These are phyloP conservation scores for Lachancea thermotolerans DNA, from an alignment of 805 yeast species.

Conservation along the genomic window DNA sequence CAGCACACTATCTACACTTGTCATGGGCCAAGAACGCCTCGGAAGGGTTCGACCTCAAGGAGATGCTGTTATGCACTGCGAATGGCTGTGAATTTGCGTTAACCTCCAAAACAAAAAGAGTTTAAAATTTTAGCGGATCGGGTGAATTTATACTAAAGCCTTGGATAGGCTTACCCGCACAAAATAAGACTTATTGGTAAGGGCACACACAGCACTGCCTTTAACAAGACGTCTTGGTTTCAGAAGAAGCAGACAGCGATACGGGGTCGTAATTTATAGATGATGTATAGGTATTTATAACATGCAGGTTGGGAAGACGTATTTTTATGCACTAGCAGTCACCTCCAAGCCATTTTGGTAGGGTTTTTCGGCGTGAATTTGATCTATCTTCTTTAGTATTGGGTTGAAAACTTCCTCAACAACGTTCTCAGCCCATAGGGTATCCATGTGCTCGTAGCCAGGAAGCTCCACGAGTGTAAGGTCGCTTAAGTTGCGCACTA, in stretches of 20 bases:
- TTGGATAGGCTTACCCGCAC: slow-evolving; percentile 10
- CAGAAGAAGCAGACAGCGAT: no score
- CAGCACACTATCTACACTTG: slow-evolving; percentile 44
- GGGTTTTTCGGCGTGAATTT: slow-evolving; percentile 34
- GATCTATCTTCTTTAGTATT: slow-evolving; percentile 47
- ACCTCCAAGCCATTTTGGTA: no score
- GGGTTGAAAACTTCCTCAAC: slow-evolving; percentile 31
- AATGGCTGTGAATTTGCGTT: slow-evolving; percentile 66
- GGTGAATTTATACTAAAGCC: slow-evolving; percentile 1
- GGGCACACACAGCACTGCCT: slow-evolving; percentile 8
- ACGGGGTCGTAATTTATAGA: no score
- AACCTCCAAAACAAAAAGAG: slow-evolving; percentile 18
- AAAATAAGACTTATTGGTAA: background rate
- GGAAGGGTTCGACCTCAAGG: slow-evolving; percentile 62
- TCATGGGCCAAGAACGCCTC: slow-evolving; percentile 66
- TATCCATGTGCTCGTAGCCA: slow-evolving; percentile 71
- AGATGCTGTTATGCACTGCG: slow-evolving; percentile 53
- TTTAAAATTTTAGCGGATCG: background rate
- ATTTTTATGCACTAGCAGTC: no score
- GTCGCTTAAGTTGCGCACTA: slow-evolving; percentile 36
- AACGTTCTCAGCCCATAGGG: slow-evolving; percentile 68
- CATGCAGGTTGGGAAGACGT: no score
- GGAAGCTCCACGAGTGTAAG: slow-evolving; percentile 39
- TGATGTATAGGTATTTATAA: no score
- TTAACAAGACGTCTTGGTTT: no score